Percentiles rank a stretch among this genome's conserved stretches.
phyloP scores from a whole-genome alignment of 164 flowering plant species.

The Liquidambar formosana region DNA sequence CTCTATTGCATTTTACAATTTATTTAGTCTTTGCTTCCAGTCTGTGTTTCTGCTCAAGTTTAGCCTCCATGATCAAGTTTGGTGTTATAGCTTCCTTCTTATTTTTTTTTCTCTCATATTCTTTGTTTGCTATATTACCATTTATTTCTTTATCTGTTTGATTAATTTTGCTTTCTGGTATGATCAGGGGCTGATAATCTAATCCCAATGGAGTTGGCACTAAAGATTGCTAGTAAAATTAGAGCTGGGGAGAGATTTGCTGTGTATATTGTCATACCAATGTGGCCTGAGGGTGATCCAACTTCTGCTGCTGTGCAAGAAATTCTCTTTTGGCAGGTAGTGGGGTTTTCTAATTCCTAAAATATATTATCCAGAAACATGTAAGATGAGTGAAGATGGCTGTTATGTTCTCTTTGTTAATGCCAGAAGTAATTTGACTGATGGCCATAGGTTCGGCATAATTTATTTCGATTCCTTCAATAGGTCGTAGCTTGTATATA shows the following conservation, averaged over 20 bases:
- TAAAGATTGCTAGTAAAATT: constrained; percentile 76
- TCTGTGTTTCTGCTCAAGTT: not conserved
- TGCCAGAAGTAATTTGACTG: not conserved
- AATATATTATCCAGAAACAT: not conserved
- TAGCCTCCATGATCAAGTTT: not conserved
- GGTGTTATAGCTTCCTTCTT: not conserved
- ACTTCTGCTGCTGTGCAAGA: constrained; percentile 69
- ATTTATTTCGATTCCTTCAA: not conserved
- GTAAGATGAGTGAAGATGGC: not conserved
- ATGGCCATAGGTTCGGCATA: not conserved
- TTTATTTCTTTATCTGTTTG: not conserved
- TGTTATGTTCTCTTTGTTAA: not conserved
- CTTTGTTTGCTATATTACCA: not conserved
- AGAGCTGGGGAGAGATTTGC: constrained; percentile 85
- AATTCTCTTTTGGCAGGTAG: constrained; percentile 90
- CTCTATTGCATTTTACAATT: not conserved
- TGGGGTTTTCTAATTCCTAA: not conserved
- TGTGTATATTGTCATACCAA: constrained; percentile 72
- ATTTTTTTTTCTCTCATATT: not conserved
- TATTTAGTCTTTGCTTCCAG: not conserved
- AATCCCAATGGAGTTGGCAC: constrained; percentile 84
- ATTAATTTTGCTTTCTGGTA: constrained; percentile 6
- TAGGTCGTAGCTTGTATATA: no score
- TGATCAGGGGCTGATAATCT: constrained; percentile 78
- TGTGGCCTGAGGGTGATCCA: constrained; percentile 92